Base-by-base conservation (phyloP, 2,329 filamentous ascomycete species). In the Colletotrichum euphorbiae region DNA sequence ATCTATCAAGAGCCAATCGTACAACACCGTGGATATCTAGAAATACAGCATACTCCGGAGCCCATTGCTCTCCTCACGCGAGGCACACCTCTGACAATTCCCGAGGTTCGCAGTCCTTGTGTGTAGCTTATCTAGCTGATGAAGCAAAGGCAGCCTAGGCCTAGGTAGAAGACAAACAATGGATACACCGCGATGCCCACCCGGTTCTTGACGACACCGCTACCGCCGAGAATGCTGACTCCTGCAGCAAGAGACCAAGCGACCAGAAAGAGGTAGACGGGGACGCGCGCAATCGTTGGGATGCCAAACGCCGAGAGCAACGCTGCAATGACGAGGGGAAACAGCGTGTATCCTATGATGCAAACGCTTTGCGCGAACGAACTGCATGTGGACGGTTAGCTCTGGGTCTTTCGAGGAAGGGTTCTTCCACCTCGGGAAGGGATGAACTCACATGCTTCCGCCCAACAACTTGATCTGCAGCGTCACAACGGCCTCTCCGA, bases 341-440 rank as follows among this genome's bases (percentile, higher is more conserved):
- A 99, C 63, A 99, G 88, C 1, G 96, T 99, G 80, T 99, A 99
- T 51, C 96, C 96, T 77, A 99, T 99, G 74, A 99, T 97, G 80
- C 94, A 98, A 73, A 99, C 89, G 66, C 94, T 97, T 80, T 99
- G 96, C 76, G 97, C 96, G 79, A 99, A 99, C 17, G 96, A 98
- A 75, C 95, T 98, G 77, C 57, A 31, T 12, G 28, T 38, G 19
- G 48, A 40, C 74, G 17, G 54, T 62, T 54, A 69, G 52, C 28
- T 64, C 28, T 6, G 28, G 6, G 28, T 51, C n/a, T 56, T n/a
- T 33, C 11, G 24, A 9, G 21, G 31, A n/a, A 3, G 3, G 2
- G n/a, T 48, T 21, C 19, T 42, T 38, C 21, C 17, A 21, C 13
- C 36, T 19, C 17, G 9, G 6, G 38, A 51, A 24, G 40, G 12